Base-by-base conservation (phyloP, 805 yeast genomes). In the Candida khao-thaluensis region DNA sequence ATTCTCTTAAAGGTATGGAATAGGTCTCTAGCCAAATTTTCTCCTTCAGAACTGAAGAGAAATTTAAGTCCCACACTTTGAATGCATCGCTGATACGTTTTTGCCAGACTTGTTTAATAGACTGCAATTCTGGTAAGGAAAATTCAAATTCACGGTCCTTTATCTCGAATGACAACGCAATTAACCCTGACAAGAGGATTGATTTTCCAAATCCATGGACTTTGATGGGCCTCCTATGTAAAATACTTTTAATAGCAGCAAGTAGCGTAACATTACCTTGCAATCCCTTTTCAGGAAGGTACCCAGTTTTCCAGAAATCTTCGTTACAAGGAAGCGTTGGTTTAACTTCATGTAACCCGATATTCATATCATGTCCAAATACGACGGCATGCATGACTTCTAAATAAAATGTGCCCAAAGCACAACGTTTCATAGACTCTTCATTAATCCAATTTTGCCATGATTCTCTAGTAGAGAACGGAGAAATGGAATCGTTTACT, bases 311-410 rank as follows among this genome's bases (percentile, higher is more conserved):
- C 61, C 61, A 56, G 26, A 50, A 40, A 5, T 41, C 27, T 30
- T 56, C 61, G 22, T 53, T 52, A 35, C 61, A 56, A 1, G 61
- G 61, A 10, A 56, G 29, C 8, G 53, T 47, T 2, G 55, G 41
- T 20, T 55, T 55, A 15, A 56, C 51, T 34, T 55, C 58, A 30
- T 57, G 54, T 12, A 54, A 50, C 24, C 49, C 52, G 3, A 57
- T 35, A 5, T 44, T 44, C 24, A 45, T 46, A 17, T 51, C 53
- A 33, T 55, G 60, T 5, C 68, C 67, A 34, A 60, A 62, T 2
- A 63, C 53, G 8, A 63, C 57, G 1, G 66, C 59, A 35, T 59
- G 57, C 11, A 62, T 38, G 2, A 65, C 54, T 44, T 65, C 71
- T 28, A 64, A 46, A 34, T 45, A 57, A 50, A 43, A 65, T 26